These are phyloP conservation scores for Thymus mandschuricus DNA, from an alignment of 257 asterid species.

Conservation along the genomic window DNA sequence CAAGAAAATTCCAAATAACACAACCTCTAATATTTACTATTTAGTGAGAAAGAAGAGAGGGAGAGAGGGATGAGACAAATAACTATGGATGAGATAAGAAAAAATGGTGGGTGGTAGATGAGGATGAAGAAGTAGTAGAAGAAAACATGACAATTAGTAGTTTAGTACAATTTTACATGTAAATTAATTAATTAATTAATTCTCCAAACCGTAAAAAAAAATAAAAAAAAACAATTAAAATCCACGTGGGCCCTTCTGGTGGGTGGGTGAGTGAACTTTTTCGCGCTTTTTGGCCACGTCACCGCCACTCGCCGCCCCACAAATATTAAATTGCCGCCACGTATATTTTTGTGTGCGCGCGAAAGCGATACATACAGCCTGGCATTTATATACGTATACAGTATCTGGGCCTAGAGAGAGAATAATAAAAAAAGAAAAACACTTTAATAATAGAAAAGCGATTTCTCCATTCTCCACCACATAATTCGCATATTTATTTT, in stretches of 20 bases:
- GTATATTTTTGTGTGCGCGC: conserved; percentile 25
- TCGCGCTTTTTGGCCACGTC: conserved; percentile 72
- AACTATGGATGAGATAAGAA: conserved; percentile 24
- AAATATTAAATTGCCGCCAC: conserved; percentile 37
- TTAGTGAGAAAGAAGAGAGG: neutral
- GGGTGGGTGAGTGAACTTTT: conserved; percentile 35
- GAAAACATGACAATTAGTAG: neutral
- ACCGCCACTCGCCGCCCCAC: conserved; percentile 53
- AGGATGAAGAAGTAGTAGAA: conserved; percentile 20
- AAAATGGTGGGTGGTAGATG: conserved; percentile 23
- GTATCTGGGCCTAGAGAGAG: neutral
- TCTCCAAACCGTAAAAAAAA: too few species aligned
- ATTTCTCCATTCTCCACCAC: neutral
- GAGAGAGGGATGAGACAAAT: conserved; percentile 35
- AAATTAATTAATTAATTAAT: too few species aligned
- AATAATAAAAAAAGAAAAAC: neutral
- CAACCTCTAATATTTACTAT: conserved; percentile 32
- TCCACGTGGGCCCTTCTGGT: conserved; percentile 28
- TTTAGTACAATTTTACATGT: too few species aligned
- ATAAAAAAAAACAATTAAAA: neutral
- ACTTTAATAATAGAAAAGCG: neutral
- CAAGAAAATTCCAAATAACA: conserved; percentile 36
- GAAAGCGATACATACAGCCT: conserved; percentile 35
- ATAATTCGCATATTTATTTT: neutral
- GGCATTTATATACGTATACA: neutral